These are phyloP conservation scores for Colletotrichum liaoningense DNA, from an alignment of 2,329 filamentous ascomycete species.

Conservation along the genomic window DNA sequence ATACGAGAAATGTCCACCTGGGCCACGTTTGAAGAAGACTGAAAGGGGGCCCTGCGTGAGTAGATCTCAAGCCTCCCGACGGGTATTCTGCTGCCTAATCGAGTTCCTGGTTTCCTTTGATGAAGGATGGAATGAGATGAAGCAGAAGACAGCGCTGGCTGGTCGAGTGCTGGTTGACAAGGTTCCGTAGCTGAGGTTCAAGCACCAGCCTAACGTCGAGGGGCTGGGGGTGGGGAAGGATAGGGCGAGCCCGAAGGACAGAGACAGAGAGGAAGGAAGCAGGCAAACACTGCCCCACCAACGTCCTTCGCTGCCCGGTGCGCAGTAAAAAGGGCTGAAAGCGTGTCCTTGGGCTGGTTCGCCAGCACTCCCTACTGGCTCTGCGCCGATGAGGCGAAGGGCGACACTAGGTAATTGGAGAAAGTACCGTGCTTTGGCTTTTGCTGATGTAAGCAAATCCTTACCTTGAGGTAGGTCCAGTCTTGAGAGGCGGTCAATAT, in stretches of 20 bases:
- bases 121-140: constrained; percentile 31
- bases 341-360: constrained; percentile 4
- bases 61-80: not conserved
- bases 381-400: constrained; percentile 16
- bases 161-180: constrained; percentile 14
- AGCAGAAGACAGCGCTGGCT: constrained; percentile 16
- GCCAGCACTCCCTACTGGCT: not conserved
- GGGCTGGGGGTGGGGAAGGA: not conserved
- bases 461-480: too few species aligned
- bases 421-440: constrained; percentile 25
- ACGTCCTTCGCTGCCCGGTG: constrained; percentile 8
- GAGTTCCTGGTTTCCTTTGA: constrained; percentile 20
- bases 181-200: constrained; percentile 13
- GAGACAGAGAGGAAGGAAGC: not conserved
- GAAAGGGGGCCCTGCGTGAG: constrained; percentile 10
- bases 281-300: constrained; percentile 24
- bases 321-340: constrained; percentile 12
- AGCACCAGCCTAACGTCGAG: not conserved
- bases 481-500: not conserved
- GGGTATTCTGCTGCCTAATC: constrained; percentile 33
- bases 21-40: constrained; percentile 26
- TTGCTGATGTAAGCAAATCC: constrained; percentile 19
- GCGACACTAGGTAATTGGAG: constrained; percentile 10
- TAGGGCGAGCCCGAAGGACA: not conserved
- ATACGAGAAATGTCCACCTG: constrained; percentile 10